A percentile compares a stretch with the other conserved stretches of the same genome.
Conservation (phyloP, 164 flowering plant genomes). For the Magnolia changhungtana region DNA sequence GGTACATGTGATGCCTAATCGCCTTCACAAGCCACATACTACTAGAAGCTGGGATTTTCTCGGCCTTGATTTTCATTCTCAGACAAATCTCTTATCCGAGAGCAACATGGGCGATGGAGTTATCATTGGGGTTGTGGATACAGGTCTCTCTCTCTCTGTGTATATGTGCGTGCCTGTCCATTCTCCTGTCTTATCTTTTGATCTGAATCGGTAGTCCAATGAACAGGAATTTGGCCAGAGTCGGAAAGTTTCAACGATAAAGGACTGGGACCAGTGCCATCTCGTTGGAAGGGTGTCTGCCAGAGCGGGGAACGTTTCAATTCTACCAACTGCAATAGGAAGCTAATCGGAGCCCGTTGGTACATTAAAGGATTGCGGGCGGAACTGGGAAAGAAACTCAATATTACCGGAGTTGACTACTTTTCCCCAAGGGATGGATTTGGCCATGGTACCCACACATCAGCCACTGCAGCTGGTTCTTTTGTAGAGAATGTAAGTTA, state of each 20-base stretch:
- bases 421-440: slow-evolving; percentile 20
- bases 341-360: slow-evolving; percentile 31
- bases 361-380: slow-evolving; percentile 13
- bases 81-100: slow-evolving; percentile 38
- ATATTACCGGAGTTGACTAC: slow-evolving; percentile 7
- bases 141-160: slow-evolving; percentile 40
- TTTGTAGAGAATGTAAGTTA: slow-evolving; percentile 18
- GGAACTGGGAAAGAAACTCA: not conserved
- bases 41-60: slow-evolving; percentile 85
- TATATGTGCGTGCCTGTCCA: not conserved
- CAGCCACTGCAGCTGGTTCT: slow-evolving; percentile 24
- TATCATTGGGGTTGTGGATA: slow-evolving; percentile 59
- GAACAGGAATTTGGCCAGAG: slow-evolving; percentile 49
- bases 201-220: not conserved
- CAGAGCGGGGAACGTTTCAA: slow-evolving; percentile 34
- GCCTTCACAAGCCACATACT: slow-evolving; percentile 57
- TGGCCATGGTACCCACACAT: slow-evolving; percentile 27
- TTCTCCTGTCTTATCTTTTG: too few relatives aligned
- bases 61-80: slow-evolving; percentile 44
- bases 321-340: slow-evolving; percentile 23
- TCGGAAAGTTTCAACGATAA: slow-evolving; percentile 35
- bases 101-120: slow-evolving; percentile 32
- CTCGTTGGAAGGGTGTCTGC: slow-evolving; percentile 46
- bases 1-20: slow-evolving; percentile 49
- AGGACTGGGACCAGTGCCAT: slow-evolving; percentile 43